Conservation (phyloP, 345 rosid species). For the Eucalyptus polybractea region DNA sequence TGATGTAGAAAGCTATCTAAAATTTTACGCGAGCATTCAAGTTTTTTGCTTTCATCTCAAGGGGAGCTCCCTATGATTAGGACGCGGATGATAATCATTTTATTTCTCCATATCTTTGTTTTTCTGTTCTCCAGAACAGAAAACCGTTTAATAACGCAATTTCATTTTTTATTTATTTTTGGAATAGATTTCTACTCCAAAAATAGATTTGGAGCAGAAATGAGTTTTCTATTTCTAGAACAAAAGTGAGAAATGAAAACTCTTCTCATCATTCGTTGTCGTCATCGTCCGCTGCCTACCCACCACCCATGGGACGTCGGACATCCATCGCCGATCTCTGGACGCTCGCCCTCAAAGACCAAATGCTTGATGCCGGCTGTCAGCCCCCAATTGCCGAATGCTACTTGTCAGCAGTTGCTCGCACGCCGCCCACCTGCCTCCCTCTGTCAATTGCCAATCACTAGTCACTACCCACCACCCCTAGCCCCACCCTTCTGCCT, state of each 20-base stretch:
- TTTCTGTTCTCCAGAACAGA: accelerated
- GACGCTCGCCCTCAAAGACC: accelerated
- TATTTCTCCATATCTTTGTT: accelerated
- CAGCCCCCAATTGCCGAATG: accelerated
- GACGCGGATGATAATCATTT: accelerated
- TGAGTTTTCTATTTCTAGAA: too few relatives aligned
- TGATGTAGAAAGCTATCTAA: not conserved
- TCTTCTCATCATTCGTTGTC: accelerated
- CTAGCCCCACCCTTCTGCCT: too few relatives aligned
- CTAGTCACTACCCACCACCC: too few relatives aligned
- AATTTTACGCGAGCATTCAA: too few relatives aligned
- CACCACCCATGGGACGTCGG: too few relatives aligned
- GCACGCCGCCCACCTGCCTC: accelerated
- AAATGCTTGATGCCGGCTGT: accelerated
- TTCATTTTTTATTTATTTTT: too few relatives aligned
- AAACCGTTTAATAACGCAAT: accelerated
- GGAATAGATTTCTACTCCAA: too few relatives aligned
- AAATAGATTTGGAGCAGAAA: too few relatives aligned
- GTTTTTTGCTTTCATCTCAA: accelerated
- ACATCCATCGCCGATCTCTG: accelerated
- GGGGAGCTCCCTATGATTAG: not conserved
- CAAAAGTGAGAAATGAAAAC: too few relatives aligned
- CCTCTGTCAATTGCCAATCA: accelerated
- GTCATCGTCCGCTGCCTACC: accelerated
- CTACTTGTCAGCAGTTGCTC: accelerated